These are phyloP conservation scores for Curvularia eragrostidis DNA, from an alignment of 2,329 filamentous ascomycete species.

Conservation along the genomic window DNA sequence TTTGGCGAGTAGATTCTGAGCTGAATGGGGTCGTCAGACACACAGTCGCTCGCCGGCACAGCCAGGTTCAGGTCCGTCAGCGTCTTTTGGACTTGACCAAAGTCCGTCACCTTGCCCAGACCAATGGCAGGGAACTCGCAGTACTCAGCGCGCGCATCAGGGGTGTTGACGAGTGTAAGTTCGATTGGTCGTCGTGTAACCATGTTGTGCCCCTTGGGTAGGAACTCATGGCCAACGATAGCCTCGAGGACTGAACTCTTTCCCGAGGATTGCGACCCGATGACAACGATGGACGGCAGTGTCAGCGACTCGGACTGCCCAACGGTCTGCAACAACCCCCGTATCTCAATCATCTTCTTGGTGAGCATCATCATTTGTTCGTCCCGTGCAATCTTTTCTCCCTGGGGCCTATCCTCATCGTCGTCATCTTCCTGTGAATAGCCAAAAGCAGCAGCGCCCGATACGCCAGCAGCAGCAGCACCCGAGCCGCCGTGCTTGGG, in stretches of 20 bases:
- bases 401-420: slow-evolving; percentile 68
- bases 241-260: slow-evolving; percentile 97
- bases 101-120: slow-evolving; percentile 88
- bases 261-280: slow-evolving; percentile 96
- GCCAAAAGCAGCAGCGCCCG: slow-evolving; percentile 78
- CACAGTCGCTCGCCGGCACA: slow-evolving; percentile 87
- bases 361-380: slow-evolving; percentile 99
- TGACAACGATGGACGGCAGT: slow-evolving; percentile 97
- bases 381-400: slow-evolving; percentile 75
- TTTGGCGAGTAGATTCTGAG: slow-evolving; percentile 94
- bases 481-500: slow-evolving; percentile 62
- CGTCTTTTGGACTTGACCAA: slow-evolving; percentile 88
- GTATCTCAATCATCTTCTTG: slow-evolving; percentile 99
- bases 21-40: slow-evolving; percentile 96
- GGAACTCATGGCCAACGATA: slow-evolving; percentile 95
- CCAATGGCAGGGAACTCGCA: slow-evolving; percentile 95
- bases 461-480: slow-evolving; percentile 70
- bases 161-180: slow-evolving; percentile 93
- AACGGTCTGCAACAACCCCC: slow-evolving; percentile 87
- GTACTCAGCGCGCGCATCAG: slow-evolving; percentile 84
- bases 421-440: slow-evolving; percentile 74
- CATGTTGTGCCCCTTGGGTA: slow-evolving; percentile 99
- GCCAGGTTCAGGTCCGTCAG: slow-evolving; percentile 94
- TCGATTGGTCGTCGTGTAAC: slow-evolving; percentile 96
- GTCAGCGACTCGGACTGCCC: slow-evolving; percentile 89